A percentile compares a stretch with the other conserved stretches of the same genome.
phyloP scores from a whole-genome alignment of 495 filamentous ascomycete genomes.

The Aspergillus nanangensis region DNA sequence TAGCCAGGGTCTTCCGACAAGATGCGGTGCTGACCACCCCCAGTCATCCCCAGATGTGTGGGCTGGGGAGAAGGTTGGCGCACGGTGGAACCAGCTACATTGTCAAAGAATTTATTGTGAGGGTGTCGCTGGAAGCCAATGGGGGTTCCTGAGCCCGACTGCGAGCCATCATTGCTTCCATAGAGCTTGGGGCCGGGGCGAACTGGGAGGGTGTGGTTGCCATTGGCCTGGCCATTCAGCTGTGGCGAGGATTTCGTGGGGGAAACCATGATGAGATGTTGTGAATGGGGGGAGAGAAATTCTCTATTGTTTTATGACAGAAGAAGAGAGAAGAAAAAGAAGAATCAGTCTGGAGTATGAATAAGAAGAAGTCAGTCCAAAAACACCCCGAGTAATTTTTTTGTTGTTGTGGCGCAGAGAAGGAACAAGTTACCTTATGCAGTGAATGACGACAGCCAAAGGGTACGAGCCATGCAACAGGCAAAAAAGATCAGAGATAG shows the following conservation, averaged over 20 bases:
- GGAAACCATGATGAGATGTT: conserved; percentile 28
- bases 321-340: neutral
- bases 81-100: conserved; percentile 52
- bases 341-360: too few relatives aligned
- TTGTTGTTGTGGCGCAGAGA: too few relatives aligned
- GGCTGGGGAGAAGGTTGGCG: conserved; percentile 85
- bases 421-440: too few relatives aligned
- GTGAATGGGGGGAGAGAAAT: neutral
- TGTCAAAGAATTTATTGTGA: conserved; percentile 61
- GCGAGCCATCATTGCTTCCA: conserved; percentile 28
- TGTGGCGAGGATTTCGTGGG: conserved; percentile 24
- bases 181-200: conserved; percentile 33
- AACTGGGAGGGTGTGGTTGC: conserved; percentile 25
- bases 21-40: conserved; percentile 55
- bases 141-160: conserved; percentile 40
- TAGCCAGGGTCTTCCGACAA: conserved; percentile 93
- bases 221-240: conserved; percentile 29
- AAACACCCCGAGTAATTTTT: too few relatives aligned
- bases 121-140: conserved; percentile 45
- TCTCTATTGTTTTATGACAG: neutral
- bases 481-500: conserved; percentile 3
- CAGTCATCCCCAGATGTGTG: conserved; percentile 78
- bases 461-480: conserved; percentile 8
- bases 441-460: neutral
- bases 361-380: too few relatives aligned